A percentile compares a stretch with the other conserved stretches of the same genome.
Conservation (phyloP, 1,284 basidiomycete genomes). For the Rhodotorula sp. region DNA sequence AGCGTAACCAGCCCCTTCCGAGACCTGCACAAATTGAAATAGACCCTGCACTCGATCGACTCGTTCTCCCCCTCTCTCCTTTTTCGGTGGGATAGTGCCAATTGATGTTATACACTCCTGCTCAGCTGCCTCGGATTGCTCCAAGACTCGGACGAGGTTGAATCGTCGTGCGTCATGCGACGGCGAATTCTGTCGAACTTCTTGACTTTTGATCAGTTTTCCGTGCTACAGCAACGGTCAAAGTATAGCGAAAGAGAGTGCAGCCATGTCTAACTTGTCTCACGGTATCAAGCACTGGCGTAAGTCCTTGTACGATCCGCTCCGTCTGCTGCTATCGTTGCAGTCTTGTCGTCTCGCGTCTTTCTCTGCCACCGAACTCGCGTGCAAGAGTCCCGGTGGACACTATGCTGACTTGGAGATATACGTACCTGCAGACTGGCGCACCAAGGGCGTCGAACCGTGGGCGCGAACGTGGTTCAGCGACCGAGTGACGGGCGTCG, state of each 20-base stretch:
- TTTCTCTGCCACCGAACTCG: neutral
- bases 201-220: neutral
- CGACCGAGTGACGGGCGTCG: constrained; percentile 28
- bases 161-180: neutral
- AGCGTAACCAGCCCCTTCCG: too few species aligned
- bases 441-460: constrained; percentile 38
- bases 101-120: neutral
- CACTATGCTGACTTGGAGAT: neutral
- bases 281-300: constrained; percentile 38
- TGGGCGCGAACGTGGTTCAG: constrained; percentile 43
- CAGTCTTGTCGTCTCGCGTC: neutral
- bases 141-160: too few species aligned
- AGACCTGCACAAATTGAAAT: neutral
- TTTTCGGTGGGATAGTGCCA: neutral
- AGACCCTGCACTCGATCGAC: neutral
- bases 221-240: too few species aligned
- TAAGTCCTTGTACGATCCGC: neutral
- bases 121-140: neutral
- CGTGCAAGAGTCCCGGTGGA: neutral
- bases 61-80: neutral
- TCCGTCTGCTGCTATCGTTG: neutral
- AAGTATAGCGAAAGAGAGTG: too few species aligned
- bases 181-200: neutral
- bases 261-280: constrained; percentile 7
- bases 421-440: constrained; percentile 23